Evolutionary conservation across 257 asterid species (phyloP).

Genomic region (Solanum tacnaense): DNA sequence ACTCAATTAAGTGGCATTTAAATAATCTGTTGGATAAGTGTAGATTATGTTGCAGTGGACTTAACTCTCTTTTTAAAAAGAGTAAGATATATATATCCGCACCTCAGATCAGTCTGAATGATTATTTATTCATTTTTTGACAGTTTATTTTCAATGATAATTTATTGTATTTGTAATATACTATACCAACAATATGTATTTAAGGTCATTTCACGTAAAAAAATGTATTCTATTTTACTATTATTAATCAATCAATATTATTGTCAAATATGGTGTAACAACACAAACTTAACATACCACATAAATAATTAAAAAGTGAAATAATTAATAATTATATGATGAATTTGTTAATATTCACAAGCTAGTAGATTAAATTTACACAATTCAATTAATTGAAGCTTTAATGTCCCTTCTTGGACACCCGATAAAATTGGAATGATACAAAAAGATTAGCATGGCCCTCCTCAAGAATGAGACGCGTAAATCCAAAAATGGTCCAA

Average conservation of each 20-base stretch:
- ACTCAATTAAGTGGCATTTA: not conserved
- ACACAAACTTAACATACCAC: not conserved
- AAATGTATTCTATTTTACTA: too few species aligned
- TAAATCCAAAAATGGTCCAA: too few species aligned
- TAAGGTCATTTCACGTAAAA: not conserved
- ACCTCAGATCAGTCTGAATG: too few species aligned
- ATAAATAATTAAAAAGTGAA: not conserved
- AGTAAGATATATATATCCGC: too few species aligned
- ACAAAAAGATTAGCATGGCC: too few species aligned
- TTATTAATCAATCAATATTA: too few species aligned
- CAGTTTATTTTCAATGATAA: too few species aligned
- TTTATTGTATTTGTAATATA: too few species aligned
- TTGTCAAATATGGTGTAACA: not conserved
- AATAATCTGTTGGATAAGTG: too few species aligned
- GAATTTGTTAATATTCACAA: not conserved
- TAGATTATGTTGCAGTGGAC: not conserved
- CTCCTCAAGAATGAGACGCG: rapidly evolving
- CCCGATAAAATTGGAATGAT: not conserved
- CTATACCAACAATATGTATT: not conserved
- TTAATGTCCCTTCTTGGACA: not conserved
- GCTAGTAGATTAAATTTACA: not conserved
- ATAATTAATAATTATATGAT: not conserved
- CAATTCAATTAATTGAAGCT: not conserved
- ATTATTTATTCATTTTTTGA: too few species aligned
- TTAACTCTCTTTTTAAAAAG: too few species aligned